A percentile compares a stretch with the other conserved stretches of the same genome.
Evolutionary conservation across 129 eudicot species (phyloP).

Genomic region (Helianthus annuus): HanXRQr2.0-SUNRISE NC_035442.2:143917249-143917748

Average conservation of each 20-base stretch:
- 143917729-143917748: conserved; percentile 34
- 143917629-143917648: conserved; percentile 11
- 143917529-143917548: conserved; percentile 40
- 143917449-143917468: conserved; percentile 39
- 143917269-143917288: background rate
- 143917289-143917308: conserved; percentile 18
- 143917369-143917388: conserved; percentile 37
- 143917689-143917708: conserved; percentile 25
- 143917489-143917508: conserved; percentile 47
- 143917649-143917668: conserved; percentile 15
- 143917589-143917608: conserved; percentile 8
- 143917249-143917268: conserved; percentile 36
- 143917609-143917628: conserved; percentile 23
- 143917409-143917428: conserved; percentile 37
- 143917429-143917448: conserved; percentile 45
- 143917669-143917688: conserved; percentile 32
- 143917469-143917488: conserved; percentile 32
- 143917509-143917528: conserved; percentile 38
- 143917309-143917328: conserved; percentile 38
- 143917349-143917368: conserved; percentile 42
- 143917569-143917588: conserved; percentile 30
- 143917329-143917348: conserved; percentile 45
- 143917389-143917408: conserved; percentile 50
- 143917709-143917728: conserved; percentile 17
- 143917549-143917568: conserved; percentile 31